Base-by-base conservation (phyloP, 2,329 filamentous ascomycete species). In the Trichoderma afroharzianum region DNA sequence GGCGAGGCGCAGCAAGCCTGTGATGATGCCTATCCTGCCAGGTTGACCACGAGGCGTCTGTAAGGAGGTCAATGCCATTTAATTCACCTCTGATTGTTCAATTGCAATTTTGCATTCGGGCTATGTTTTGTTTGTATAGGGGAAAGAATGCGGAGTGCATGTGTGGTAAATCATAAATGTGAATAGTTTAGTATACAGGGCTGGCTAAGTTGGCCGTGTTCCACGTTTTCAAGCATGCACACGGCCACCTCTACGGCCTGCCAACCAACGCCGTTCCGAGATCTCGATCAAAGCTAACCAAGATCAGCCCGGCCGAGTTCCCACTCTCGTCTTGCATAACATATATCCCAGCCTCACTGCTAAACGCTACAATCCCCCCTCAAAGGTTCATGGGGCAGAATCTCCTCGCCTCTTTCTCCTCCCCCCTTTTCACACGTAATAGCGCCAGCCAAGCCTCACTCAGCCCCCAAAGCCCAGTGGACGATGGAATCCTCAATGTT, bases 231-330 rank as follows among this genome's bases (percentile, higher is more conserved):
- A 26, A 57, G 47, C 32, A 55, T 26, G 39, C 30, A 43, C n/a
- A 33, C n/a, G 36, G 26, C 55, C 55, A 66, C 28, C 15, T 32
- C 18, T n/a, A 26, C 62, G 55, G 28, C 28, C 55, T n/a, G 43
- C 63, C 43, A 36, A 47, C 57, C 26, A 55, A 32, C 63, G 32
- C 55, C 33, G 55, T 53, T n/a, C 59, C 66, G 15, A 68, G 66
- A 68, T 68, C 66, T 68, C 66, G 66, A 50, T 68, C 32, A 43
- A 43, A 50, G 66, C 66, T 50, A 14, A 57, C 66, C 39, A n/a
- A 50, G 66, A 50, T 68, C 57, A 68, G 53, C n/a, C 55, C 64
- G 53, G 64, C 18, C 36, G 3, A 9, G 26, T 33, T 39, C 21
- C 32, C 43, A 36, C 53, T 47, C 53, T 47, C 36, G 7, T 26